These are phyloP conservation scores for Westerdykella sp. DNA, from an alignment of 2,329 filamentous ascomycete genomes.

Conservation along the genomic window DNA sequence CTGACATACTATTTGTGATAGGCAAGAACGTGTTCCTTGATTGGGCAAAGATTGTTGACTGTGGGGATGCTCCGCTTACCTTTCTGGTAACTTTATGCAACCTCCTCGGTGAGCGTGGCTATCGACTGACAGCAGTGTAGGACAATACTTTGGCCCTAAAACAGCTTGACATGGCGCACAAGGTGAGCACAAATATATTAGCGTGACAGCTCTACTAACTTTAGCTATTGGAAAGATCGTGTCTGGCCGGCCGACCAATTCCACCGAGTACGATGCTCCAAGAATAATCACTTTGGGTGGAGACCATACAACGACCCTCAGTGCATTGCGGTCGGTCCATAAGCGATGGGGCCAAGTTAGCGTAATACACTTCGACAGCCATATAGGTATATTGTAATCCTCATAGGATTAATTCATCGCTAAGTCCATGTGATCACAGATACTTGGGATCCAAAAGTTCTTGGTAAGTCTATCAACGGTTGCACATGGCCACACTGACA, in stretches of 20 bases:
- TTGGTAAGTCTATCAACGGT: slow-evolving; percentile 35
- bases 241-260: slow-evolving; percentile 44
- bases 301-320: slow-evolving; percentile 52
- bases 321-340: slow-evolving; percentile 46
- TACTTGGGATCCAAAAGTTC: slow-evolving; percentile 51
- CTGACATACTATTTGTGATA: slow-evolving; percentile 3
- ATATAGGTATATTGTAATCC: slow-evolving; percentile 35
- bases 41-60: slow-evolving; percentile 51
- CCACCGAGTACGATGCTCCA: slow-evolving; percentile 41
- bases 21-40: slow-evolving; percentile 41
- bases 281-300: slow-evolving; percentile 51
- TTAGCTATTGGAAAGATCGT: slow-evolving; percentile 30
- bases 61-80: slow-evolving; percentile 49
- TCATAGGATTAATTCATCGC: no score
- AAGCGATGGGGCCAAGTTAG: slow-evolving; percentile 50
- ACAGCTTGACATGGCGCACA: slow-evolving; percentile 49
- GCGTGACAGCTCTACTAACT: not conserved
- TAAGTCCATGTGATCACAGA: slow-evolving; percentile 30
- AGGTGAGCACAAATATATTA: slow-evolving; percentile 28
- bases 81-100: slow-evolving; percentile 34
- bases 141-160: slow-evolving; percentile 52
- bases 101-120: not conserved
- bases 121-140: slow-evolving; percentile 12
- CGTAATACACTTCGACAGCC: slow-evolving; percentile 54
- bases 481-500: slow-evolving; percentile 3